Evolutionary conservation across 2,329 filamentous ascomycete species (phyloP), one percentile per base, ranked within the genome.

Genomic region (Malbranchea zuffiana): DNA sequence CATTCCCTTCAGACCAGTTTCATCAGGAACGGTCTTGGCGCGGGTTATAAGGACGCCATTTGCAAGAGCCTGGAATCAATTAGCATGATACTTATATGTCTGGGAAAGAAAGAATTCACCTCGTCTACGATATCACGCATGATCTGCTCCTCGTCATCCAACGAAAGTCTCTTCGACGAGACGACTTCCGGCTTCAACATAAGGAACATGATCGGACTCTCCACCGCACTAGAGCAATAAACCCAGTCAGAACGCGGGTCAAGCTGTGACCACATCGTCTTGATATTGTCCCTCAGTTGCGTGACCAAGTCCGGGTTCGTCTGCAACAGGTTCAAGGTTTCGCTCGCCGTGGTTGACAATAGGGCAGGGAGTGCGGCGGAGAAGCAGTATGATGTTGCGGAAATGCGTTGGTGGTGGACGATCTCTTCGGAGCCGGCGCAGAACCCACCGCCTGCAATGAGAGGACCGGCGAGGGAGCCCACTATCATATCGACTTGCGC

Each of bases 401-500:
- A 85, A 52, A 98, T 87, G 47, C 90, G 86, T 63, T 98, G 90
- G 55, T 98, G 90, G 58, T 92, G 84, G 12, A 96, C 83, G 12
- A 96, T 87, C 55, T 95, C 90, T 46, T 80, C 79, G 25, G 80
- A 80, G 12, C 87, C 88, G 11, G 88, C 87, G 57, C 90, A 98
- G 68, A 98, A 98, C 11, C 90, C 90, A 49, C 92, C 90, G 38
- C 87, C 88, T 6, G 84, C 86, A 54, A 88, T 90, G 24, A 98
- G 71, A 11, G 87, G 82, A 2, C 90, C 88, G 8, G 88, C 79
- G 30, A 98, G 75, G 23, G 85, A 93, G 28, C 92, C 90, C 35
- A 96, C 75, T 48, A 98, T 88, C 86, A 98, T 95, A 65, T 98
- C 90, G 33, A 98, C 79, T 55, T 93, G 82, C 6, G 80, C 76